Evolutionary conservation across 192 early-diverging fungal species (phyloP).

Genomic region (Coemansia sp.): DNA sequence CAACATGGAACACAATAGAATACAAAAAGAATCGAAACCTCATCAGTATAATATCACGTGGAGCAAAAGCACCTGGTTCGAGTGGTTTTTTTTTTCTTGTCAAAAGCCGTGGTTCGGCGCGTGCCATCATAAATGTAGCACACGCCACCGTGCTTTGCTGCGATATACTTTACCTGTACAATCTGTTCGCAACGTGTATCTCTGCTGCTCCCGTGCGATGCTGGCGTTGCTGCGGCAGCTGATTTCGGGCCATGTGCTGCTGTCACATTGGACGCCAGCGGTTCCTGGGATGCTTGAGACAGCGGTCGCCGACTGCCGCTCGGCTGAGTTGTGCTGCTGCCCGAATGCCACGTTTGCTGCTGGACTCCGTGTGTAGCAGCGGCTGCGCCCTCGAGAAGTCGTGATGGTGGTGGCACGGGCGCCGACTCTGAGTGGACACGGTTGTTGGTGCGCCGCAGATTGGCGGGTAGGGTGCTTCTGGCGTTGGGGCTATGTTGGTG

Average conservation of each 20-base stretch:
- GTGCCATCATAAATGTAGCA: too few species aligned
- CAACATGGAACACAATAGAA: background rate
- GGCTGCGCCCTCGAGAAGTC: background rate
- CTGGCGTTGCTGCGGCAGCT: conserved; percentile 12
- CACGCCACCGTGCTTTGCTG: too few species aligned
- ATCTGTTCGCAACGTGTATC: conserved; percentile 52
- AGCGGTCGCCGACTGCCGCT: background rate
- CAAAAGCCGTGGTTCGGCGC: background rate
- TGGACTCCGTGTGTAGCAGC: background rate
- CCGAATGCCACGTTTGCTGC: background rate
- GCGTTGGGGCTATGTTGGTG: background rate
- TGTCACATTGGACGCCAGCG: background rate
- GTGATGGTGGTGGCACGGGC: background rate
- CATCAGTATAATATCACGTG: background rate
- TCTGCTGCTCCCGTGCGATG: conserved; percentile 14
- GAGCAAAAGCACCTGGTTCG: background rate
- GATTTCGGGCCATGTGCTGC: background rate
- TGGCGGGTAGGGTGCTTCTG: conserved; percentile 28
- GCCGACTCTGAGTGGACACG: conserved; percentile 1
- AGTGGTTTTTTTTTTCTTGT: too few species aligned
- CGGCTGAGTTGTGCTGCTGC: background rate
- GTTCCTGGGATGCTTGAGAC: background rate
- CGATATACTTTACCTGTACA: conserved; percentile 23
- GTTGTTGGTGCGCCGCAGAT: conserved; percentile 30
- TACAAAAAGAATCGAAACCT: background rate